Evolutionary conservation across 2,329 filamentous ascomycete genomes (phyloP), one percentile per base, ranked within the genome.

Genomic region (Cryphonectria naterciae): DNA sequence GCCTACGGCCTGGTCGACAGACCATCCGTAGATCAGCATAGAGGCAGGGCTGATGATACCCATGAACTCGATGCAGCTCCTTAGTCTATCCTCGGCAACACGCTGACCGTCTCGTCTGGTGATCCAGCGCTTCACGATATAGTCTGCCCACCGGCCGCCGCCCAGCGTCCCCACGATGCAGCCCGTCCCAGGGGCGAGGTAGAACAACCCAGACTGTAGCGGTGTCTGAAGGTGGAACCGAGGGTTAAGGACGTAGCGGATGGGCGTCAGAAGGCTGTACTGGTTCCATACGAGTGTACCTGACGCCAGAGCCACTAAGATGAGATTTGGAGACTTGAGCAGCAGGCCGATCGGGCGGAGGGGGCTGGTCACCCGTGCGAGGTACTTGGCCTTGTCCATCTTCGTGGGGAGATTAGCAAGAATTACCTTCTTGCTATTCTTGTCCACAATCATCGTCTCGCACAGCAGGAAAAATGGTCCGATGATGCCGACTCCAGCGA

Each of bases 231-330:
- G 84, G 67, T 87, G 76, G 81, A 93, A 93, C 65, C 91, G 88
- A 0, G 91, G 91, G 75, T 93, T 92, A 22, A 93, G 83, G 17
- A 92, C 87, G 75, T 92, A 92, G 46, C 90, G 88, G 71, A 93
- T 92, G 0, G 88, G 88, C 0, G 89, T 92, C 6, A 92, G 83
- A 1, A 92, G 84, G 2, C 85, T 85, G 79, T 93, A 93, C 81
- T 92, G 91, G 78, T 92, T 92, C 89, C 89, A 93, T 11, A 92
- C 86, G 1, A 93, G 82, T 25, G 85, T 83, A 1, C 85, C 87
- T 10, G 86, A 86, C 0, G 88, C 88, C 2, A 91, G 76, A 1
- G 86, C 88, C 28, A 84, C 84, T 72, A 88, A 81, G 60, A 90
- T 81, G 1, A 93, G 83, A 15, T 62, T 70, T 11, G n/a, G 46